Base-by-base conservation (phyloP, 2,329 filamentous ascomycete genomes). In the Colletotrichum chlorophyti region DNA sequence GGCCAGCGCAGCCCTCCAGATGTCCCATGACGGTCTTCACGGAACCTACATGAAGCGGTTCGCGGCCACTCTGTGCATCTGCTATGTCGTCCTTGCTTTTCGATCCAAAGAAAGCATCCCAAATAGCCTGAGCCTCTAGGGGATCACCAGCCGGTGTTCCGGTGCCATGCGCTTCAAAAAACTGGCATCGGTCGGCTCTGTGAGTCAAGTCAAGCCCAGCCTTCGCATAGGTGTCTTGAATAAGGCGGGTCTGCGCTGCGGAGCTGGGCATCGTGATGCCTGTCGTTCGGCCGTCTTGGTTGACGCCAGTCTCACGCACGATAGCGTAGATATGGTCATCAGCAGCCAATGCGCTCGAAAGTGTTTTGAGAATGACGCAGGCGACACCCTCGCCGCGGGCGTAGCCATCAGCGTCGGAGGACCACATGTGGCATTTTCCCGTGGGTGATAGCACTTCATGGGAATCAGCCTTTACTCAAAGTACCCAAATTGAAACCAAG, bases 351-450 rank as follows among this genome's bases (percentile, higher is more conserved):
- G 83, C 83, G 1, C 70, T 60, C 10, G 62, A 70, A 6, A 83
- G 67, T 1, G 63, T 66, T 62, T 85, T 85, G 6, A 85, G 60
- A 0, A 83, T 65, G 0, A 85, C 63, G 0, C 71, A 67, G 1
- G 74, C 77, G 7, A 81, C 65, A 1, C 81, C 83, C 34, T 86
- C 83, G 6, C 81, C 82, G 0, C 82, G 73, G 6, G 72, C 79
- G 61, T 83, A 85, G 0, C 83, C 82, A 63, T 83, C 70, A 0
- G 79, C 83, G 3, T 65, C 66, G 4, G 65, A 68, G 60, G 79
- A 76, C 69, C 73, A 80, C 68, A 75, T 76, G 5, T 67, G 66
- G 47, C 66, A 74, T 9, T 65, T 64, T 8, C 72, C 72, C 1
- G 63, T 70, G 0, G 74, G 68, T 4, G 73, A 76, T 5, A 80